Evolutionary conservation across 805 yeast genomes (phyloP).

Genomic region (Suhomyces emberorum): DNA sequence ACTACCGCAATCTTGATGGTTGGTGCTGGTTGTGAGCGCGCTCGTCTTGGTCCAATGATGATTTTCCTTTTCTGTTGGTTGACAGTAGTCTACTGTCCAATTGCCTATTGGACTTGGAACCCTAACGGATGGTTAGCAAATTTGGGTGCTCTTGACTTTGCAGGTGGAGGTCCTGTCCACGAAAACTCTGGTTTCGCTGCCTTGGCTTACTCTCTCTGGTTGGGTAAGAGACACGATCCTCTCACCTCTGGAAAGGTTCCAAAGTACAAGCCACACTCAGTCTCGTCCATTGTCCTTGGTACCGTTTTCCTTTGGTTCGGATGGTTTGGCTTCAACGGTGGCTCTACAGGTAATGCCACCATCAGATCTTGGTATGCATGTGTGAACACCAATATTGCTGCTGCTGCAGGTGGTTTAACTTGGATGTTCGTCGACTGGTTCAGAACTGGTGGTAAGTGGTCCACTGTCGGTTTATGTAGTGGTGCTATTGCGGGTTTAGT

Average conservation of each 20-base stretch:
- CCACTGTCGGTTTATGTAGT: constrained; percentile 89
- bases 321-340: constrained; percentile 99
- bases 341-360: constrained; percentile 91
- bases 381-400: constrained; percentile 91
- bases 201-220: constrained; percentile 82
- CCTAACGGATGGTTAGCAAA: constrained; percentile 82
- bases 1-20: constrained; percentile 90
- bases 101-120: constrained; percentile 98
- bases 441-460: constrained; percentile 85
- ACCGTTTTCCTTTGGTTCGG: constrained; percentile 97
- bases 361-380: constrained; percentile 94
- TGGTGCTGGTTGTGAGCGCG: constrained; percentile 98
- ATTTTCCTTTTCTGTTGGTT: constrained; percentile 90
- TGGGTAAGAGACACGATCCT: constrained; percentile 91
- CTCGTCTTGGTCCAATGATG: constrained; percentile 95
- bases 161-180: constrained; percentile 99
- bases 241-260: constrained; percentile 68
- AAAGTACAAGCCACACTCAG: constrained; percentile 91
- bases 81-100: constrained; percentile 92
- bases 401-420: constrained; percentile 86
- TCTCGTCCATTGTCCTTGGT: constrained; percentile 85
- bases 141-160: constrained; percentile 89
- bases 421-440: constrained; percentile 92
- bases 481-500: constrained; percentile 94
- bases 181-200: constrained; percentile 94